A percentile compares a stretch with the other conserved stretches of the same genome.
Evolutionary conservation across 1,284 basidiomycete genomes (phyloP).

Genomic region (Moesziomyces sp.): DNA sequence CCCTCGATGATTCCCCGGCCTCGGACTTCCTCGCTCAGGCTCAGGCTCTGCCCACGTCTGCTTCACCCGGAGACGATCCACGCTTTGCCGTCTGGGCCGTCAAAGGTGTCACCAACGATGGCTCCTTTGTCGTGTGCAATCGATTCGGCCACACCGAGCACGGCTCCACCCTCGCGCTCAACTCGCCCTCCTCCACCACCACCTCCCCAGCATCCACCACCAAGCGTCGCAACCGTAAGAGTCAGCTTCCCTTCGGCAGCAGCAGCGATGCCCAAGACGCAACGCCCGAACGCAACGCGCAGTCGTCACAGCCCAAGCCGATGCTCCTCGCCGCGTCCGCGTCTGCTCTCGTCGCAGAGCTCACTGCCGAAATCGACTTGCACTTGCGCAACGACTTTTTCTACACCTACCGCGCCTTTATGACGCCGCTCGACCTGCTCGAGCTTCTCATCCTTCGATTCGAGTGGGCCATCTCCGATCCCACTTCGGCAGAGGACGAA

Average conservation of each 20-base stretch:
- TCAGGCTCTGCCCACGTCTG: constrained; percentile 35
- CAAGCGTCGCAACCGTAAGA: constrained; percentile 32
- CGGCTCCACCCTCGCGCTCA: constrained; percentile 2
- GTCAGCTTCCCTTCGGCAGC: constrained; percentile 15
- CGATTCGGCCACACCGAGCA: constrained; percentile 29
- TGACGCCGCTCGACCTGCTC: constrained; percentile 49
- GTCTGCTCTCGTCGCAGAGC: constrained; percentile 56
- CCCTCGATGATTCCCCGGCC: constrained; percentile 1
- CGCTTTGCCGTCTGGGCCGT: constrained; percentile 60
- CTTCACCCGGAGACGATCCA: constrained; percentile 57
- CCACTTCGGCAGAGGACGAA: constrained; percentile 46
- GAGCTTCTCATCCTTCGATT: constrained; percentile 57
- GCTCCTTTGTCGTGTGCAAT: constrained; percentile 35
- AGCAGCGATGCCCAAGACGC: constrained; percentile 2
- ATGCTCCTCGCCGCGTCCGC: constrained; percentile 54
- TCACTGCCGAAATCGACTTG: constrained; percentile 61
- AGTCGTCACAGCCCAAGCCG: constrained; percentile 3
- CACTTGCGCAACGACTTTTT: constrained; percentile 59
- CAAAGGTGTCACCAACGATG: constrained; percentile 26
- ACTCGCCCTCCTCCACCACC: constrained; percentile 8
- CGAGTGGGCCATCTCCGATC: constrained; percentile 54
- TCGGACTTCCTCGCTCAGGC: constrained; percentile 32
- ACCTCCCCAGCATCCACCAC: constrained; percentile 11
- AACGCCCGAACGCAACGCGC: background rate
- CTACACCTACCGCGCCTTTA: constrained; percentile 58